Evolutionary conservation across 2,329 filamentous ascomycete genomes (phyloP), one percentile per base, ranked within the genome.

Genomic region (Talaromyces sp.): DNA sequence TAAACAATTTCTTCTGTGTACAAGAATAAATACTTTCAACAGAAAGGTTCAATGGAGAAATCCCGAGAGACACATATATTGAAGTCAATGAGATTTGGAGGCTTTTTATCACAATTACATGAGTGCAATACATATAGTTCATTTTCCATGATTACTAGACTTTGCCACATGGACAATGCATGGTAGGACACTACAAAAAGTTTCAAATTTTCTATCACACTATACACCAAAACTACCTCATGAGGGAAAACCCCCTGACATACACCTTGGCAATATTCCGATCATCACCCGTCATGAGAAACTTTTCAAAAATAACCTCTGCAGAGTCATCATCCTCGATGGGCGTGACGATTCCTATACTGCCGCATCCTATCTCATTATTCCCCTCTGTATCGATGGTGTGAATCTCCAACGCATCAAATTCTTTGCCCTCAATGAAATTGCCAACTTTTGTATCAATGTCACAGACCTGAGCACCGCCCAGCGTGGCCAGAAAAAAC

Each of bases 241-340:
- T 73, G 17, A 78, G 72, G 13, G 66, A 70, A 11, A 74, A 70
- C 1, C 85, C 85, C 6, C 71, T 67, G 0, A 87, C 81, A 71
- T 78, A 87, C 0, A 88, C 85, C 22, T 77, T 68, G 0, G 69
- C 67, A 55, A 88, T 84, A 64, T 88, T 88, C 5, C 86, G 76
- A 67, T 88, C 85, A 68, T 88, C 85, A 0, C 84, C 85, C 2
- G 85, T 87, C 84, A 88, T 87, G 32, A 88, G 65, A 62, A 85
- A 88, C 74, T 88, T 88, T 59, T 88, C 84, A 62, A 87, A 83
- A 19, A 85, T 73, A 0, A 73, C 80, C 56, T 71, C 68, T 0
- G 73, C 47, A 0, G 72, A 72, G 57, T 88, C 85, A 0, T 72
- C 73, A 0, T 82, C 78, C 63, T 86, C 81, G 0, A 83, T 66